A percentile compares a stretch with the other conserved stretches of the same genome.
These are phyloP conservation scores for Tetradesmus obliquus DNA, from an alignment of 139 green algal genomes.

Conservation along the genomic window DNA sequence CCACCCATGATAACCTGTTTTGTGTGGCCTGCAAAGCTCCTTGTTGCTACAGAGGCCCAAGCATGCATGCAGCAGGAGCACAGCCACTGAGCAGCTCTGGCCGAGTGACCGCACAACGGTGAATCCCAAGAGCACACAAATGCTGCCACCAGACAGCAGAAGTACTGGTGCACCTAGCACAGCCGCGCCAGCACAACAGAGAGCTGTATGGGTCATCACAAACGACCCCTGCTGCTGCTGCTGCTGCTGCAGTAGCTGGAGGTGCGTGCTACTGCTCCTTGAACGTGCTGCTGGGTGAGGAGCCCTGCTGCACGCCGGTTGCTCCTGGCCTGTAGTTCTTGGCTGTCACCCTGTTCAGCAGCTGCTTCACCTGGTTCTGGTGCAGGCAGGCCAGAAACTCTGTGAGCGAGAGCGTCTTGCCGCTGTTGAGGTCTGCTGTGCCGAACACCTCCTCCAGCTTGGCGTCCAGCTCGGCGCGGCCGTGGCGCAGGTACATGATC, in stretches of 20 bases:
- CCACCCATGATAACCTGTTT: no score
- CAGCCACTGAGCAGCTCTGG: no score
- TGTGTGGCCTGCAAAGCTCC: no score
- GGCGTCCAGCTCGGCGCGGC: constrained; percentile 76
- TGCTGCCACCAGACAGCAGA: no score
- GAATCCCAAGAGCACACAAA: no score
- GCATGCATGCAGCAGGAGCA: no score
- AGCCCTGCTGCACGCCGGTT: background rate
- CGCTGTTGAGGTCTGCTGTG: constrained; percentile 89
- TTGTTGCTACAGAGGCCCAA: no score
- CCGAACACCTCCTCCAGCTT: constrained; percentile 95
- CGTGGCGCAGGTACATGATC: constrained; percentile 94
- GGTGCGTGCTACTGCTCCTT: background rate
- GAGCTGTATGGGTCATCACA: background rate
- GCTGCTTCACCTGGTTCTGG: constrained; percentile 74
- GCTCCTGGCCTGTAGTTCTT: constrained; percentile 64
- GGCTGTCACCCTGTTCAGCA: constrained; percentile 53
- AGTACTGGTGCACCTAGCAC: no score
- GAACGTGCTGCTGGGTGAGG: background rate
- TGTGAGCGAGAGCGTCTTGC: constrained; percentile 88
- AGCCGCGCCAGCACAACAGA: no score
- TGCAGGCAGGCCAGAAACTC: constrained; percentile 92
- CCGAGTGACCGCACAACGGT: no score
- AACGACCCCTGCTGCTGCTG: background rate
- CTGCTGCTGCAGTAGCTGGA: background rate